These are phyloP conservation scores for Eleusine coracana DNA, from an alignment of 176 grass and related monocot species.

Conservation along the genomic window DNA sequence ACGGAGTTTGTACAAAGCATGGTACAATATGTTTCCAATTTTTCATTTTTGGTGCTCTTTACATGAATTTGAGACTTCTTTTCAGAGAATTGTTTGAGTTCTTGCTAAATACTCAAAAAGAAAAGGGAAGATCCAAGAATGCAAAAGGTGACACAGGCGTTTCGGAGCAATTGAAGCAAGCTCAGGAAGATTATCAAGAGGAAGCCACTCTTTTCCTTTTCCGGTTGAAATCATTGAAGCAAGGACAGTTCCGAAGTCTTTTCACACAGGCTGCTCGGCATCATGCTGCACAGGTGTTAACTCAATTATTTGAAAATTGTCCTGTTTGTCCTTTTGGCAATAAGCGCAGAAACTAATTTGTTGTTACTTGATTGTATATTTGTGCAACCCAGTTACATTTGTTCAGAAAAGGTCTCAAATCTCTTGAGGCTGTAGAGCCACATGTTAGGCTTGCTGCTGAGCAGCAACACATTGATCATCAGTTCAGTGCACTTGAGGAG, in stretches of 20 bases:
- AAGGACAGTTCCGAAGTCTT: constrained; percentile 95
- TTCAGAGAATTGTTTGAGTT: constrained; percentile 85
- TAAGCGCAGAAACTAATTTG: constrained; percentile 26
- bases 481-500: constrained; percentile 86
- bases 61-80: constrained; percentile 37
- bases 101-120: constrained; percentile 71
- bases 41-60: neutral
- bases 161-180: constrained; percentile 77
- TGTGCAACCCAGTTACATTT: constrained; percentile 72
- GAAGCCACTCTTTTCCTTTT: constrained; percentile 93
- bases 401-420: constrained; percentile 80
- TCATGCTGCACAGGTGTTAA: constrained; percentile 88
- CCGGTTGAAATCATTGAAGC: constrained; percentile 92
- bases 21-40: neutral
- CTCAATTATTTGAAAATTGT: constrained; percentile 22
- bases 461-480: constrained; percentile 92
- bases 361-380: constrained; percentile 21
- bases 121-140: constrained; percentile 70
- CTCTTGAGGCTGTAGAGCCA: constrained; percentile 88
- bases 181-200: constrained; percentile 90
- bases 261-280: constrained; percentile 96
- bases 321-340: constrained; percentile 1
- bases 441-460: constrained; percentile 83
- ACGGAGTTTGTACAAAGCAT: constrained; percentile 24
- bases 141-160: constrained; percentile 61